Evolutionary conservation across 1,139 yeast genomes (phyloP), one percentile per base, ranked within the genome.

Genomic region (Scheffersomyces titani): DNA sequence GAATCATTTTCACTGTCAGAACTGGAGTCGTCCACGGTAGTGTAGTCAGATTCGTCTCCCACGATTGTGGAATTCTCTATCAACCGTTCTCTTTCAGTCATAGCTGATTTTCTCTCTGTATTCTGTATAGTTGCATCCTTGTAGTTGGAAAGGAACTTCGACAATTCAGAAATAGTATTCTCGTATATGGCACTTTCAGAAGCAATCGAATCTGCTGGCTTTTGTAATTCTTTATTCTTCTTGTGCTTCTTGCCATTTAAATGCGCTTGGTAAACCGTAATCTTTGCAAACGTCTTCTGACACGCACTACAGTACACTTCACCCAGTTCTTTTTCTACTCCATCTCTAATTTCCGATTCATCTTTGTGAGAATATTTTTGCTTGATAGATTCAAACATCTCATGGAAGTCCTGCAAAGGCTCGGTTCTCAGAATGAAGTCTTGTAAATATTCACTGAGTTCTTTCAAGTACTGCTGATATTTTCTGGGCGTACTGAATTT

Each of bases 241-340:
- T 78, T 72, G 69, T 94, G 98, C 64, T 88, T 89, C 67, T 90
- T 90, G 1, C 98, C 97, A 1, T 67, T 63, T 44, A 92, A 70
- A 75, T 94, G 98, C 2, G 84, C 87, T 9, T 81, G 73, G 66
- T 78, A 92, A 0, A 91, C 96, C 0, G 92, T 74, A 45, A 75
- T 76, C 55, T 88, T 89, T 13, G 90, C 75, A 69, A 92, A 92
- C 44, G 68, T 57, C 65, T 86, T 89, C 47, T 82, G 78, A 69
- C 98, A 94, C 0, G 84, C 81, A 5, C 72, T 63, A 67, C 98
- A 94, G 64, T 72, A 88, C 0, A 81, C 70, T 51, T 74, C 73
- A 0, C 81, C 82, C 13, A 73, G 71, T 3, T 65, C 71, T 44
- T 67, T 66, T 3, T 61, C 54, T 36, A 54, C 59, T 5, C 62